These are phyloP conservation scores for Fusarium sp. DNA, from an alignment of 2,329 filamentous ascomycete genomes.

Conservation along the genomic window DNA sequence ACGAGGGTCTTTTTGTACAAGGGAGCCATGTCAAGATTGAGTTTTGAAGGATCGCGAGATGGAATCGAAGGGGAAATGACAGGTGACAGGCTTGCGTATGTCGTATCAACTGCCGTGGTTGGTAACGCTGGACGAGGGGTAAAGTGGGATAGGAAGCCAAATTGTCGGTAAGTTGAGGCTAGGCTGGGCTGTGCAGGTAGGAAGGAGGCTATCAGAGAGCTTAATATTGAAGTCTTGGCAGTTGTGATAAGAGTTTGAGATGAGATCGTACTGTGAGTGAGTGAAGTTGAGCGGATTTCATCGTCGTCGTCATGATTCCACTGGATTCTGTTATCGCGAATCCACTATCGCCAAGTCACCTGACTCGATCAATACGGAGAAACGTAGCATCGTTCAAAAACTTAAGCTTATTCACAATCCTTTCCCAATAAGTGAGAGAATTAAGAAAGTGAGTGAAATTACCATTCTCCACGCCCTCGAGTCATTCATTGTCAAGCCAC, in stretches of 20 bases:
- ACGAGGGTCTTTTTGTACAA: constrained; percentile 50
- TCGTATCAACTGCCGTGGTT: background rate
- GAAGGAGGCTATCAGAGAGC: background rate
- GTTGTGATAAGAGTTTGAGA: background rate
- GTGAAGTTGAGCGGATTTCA: background rate
- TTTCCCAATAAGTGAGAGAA: background rate
- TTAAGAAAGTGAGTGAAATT: background rate
- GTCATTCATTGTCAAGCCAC: background rate
- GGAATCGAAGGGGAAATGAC: background rate
- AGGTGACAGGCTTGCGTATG: background rate
- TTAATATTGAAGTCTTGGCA: background rate
- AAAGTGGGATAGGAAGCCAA: background rate
- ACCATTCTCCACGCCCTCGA: background rate
- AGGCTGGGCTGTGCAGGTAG: background rate
- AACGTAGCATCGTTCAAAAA: background rate
- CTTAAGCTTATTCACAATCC: background rate
- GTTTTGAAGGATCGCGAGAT: background rate
- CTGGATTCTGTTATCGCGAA: background rate
- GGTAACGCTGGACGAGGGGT: background rate
- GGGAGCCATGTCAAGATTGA: constrained; percentile 33
- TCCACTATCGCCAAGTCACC: background rate
- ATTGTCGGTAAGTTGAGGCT: background rate
- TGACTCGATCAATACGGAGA: background rate
- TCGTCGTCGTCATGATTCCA: background rate
- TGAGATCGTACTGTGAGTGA: background rate